phyloP scores from a whole-genome alignment of 2,329 filamentous ascomycete species.

The Colletotrichum camelliae region DNA sequence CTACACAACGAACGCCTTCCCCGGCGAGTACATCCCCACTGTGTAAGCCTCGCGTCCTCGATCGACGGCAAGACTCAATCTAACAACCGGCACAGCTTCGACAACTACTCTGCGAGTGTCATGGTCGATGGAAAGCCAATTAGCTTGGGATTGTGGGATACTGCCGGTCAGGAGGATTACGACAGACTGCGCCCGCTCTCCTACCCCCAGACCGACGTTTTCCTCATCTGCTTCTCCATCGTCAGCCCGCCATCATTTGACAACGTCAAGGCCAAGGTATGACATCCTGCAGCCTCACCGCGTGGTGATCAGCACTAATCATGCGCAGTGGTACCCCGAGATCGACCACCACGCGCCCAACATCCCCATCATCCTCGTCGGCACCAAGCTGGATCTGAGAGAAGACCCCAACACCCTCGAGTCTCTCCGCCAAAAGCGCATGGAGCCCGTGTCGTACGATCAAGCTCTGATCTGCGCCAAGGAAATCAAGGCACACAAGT shows the following conservation, averaged over 20 bases:
- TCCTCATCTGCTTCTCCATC: constrained; percentile 98
- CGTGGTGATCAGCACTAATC: constrained; percentile 2
- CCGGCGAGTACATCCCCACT: constrained; percentile 99
- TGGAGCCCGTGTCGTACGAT: constrained; percentile 96
- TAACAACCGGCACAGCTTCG: constrained; percentile 67
- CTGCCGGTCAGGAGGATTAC: constrained; percentile 98
- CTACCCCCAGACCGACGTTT: constrained; percentile 98
- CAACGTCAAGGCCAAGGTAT: constrained; percentile 97
- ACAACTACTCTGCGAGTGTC: constrained; percentile 98
- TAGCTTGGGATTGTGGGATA: constrained; percentile 97
- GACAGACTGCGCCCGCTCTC: constrained; percentile 93
- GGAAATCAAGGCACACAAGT: constrained; percentile 96
- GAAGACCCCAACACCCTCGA: constrained; percentile 86
- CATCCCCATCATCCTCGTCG: constrained; percentile 95
- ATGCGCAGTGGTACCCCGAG: constrained; percentile 86
- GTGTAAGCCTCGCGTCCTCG: constrained; percentile 66
- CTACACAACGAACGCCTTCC: constrained; percentile 99
- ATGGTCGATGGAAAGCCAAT: constrained; percentile 99
- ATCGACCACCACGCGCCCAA: constrained; percentile 96
- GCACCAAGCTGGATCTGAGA: constrained; percentile 94
- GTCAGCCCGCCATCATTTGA: constrained; percentile 97
- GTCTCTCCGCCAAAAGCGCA: constrained; percentile 85
- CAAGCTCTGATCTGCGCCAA: constrained; percentile 88
- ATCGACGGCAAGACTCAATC: not conserved
- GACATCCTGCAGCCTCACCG: constrained; percentile 26